Evolutionary conservation across 345 rosid species (phyloP).

Genomic region (Brassica nigra): DNA sequence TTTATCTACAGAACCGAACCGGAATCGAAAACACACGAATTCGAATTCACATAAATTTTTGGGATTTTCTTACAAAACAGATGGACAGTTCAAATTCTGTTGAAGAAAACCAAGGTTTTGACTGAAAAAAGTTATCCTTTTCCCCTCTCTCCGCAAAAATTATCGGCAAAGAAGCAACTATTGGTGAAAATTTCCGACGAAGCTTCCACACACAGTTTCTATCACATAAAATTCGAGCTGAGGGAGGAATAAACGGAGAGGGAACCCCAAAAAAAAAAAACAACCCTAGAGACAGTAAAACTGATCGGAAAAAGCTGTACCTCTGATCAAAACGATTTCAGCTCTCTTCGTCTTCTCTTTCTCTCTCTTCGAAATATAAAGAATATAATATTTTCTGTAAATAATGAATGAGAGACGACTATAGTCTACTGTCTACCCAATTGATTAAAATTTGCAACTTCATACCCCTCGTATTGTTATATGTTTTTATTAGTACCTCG

Average conservation of each 20-base stretch:
- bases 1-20: constrained; percentile 38
- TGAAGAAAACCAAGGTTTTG: background rate
- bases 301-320: constrained; percentile 27
- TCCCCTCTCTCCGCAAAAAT: constrained; percentile 27
- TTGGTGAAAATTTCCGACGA: background rate
- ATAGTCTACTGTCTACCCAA: background rate
- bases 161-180: constrained; percentile 24
- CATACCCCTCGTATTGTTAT: background rate
- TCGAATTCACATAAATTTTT: constrained; percentile 18
- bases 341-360: constrained; percentile 26
- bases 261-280: background rate
- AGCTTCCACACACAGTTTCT: constrained; percentile 3
- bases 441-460: background rate
- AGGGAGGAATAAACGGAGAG: constrained; percentile 9
- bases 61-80: constrained; percentile 4
- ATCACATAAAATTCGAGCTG: constrained; percentile 5
- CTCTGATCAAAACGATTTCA: constrained; percentile 34
- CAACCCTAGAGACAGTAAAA: constrained; percentile 17
- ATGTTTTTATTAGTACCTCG: background rate
- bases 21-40: constrained; percentile 30
- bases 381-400: background rate
- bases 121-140: background rate
- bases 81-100: background rate
- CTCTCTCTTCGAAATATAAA: constrained; percentile 14
- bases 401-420: constrained; percentile 6